Conservation (phyloP, 441 rosid genomes). For the Dalechampia spathulata region DNA sequence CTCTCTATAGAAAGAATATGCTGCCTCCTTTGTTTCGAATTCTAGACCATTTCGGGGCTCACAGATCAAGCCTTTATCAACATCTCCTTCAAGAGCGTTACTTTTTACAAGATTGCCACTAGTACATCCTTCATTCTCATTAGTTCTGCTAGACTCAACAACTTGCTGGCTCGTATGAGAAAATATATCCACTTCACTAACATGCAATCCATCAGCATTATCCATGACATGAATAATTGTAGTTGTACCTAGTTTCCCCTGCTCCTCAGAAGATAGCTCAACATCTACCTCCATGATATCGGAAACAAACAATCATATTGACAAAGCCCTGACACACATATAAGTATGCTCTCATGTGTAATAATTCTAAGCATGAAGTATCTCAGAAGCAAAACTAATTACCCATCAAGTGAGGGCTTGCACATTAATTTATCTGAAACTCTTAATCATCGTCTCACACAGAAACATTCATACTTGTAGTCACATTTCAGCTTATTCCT, state of each 20-base stretch:
- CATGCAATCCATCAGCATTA: constrained; percentile 20
- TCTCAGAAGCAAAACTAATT: too few species aligned
- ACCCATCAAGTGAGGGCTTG: too few species aligned
- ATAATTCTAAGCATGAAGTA: too few species aligned
- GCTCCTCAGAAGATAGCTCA: constrained; percentile 28
- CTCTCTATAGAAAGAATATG: constrained; percentile 74
- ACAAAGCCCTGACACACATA: too few species aligned
- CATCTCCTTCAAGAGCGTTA: constrained; percentile 10
- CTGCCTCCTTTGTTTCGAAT: constrained; percentile 68
- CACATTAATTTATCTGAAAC: too few species aligned
- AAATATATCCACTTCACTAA: constrained; percentile 24
- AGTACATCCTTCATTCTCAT: constrained; percentile 14
- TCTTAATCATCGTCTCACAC: too few species aligned
- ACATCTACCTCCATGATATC: constrained; percentile 43
- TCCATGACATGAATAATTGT: constrained; percentile 15
- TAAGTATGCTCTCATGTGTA: too few species aligned
- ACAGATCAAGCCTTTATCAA: constrained; percentile 4
- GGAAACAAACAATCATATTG: too few species aligned
- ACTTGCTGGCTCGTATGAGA: constrained; percentile 23
- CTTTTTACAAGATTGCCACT: constrained; percentile 18
- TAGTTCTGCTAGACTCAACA: constrained; percentile 17
- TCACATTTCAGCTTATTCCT: too few species aligned
- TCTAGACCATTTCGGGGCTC: constrained; percentile 76
- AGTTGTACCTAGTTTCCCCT: constrained; percentile 16
- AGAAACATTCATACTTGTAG: too few species aligned